phyloP scores from a whole-genome alignment of 2,329 filamentous ascomycete genomes.

The Colletotrichum gloeosporioides region DNA sequence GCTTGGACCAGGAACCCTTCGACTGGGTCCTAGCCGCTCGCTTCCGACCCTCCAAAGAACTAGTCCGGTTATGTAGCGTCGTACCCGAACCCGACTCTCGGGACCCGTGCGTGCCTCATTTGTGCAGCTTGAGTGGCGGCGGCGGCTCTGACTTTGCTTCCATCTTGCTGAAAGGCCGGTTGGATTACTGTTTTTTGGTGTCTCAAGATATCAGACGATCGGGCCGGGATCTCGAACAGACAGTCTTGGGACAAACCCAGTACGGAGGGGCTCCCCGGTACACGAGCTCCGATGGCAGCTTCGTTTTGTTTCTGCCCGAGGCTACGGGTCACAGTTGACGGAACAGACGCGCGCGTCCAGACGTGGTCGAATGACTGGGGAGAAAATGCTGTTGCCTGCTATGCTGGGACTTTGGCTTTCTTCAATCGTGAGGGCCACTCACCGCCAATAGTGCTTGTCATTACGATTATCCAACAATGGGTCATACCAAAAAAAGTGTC shows the following conservation, averaged over 20 bases:
- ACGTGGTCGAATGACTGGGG: neutral
- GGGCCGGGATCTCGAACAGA: conserved; percentile 15
- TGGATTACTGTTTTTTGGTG: neutral
- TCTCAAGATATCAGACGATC: conserved; percentile 12
- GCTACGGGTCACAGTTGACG: neutral
- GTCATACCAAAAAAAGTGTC: neutral
- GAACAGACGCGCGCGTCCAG: neutral
- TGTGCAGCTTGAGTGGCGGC: neutral
- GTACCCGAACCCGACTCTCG: conserved; percentile 15
- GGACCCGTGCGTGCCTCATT: conserved; percentile 6
- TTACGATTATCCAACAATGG: neutral
- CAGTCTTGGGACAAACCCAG: conserved; percentile 3
- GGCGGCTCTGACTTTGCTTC: neutral
- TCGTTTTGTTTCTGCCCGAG: neutral
- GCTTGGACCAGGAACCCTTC: neutral
- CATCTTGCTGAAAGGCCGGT: neutral
- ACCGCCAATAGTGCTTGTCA: neutral
- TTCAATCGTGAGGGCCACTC: neutral
- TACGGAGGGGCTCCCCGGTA: neutral
- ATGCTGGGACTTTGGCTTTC: neutral
- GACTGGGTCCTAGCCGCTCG: neutral
- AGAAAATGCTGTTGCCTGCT: neutral
- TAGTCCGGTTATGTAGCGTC: neutral
- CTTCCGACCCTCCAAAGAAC: neutral
- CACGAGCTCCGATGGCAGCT: neutral